Conservation (phyloP, 768 basidiomycete species). For the Hygrophoropsis aurantiaca region DNA sequence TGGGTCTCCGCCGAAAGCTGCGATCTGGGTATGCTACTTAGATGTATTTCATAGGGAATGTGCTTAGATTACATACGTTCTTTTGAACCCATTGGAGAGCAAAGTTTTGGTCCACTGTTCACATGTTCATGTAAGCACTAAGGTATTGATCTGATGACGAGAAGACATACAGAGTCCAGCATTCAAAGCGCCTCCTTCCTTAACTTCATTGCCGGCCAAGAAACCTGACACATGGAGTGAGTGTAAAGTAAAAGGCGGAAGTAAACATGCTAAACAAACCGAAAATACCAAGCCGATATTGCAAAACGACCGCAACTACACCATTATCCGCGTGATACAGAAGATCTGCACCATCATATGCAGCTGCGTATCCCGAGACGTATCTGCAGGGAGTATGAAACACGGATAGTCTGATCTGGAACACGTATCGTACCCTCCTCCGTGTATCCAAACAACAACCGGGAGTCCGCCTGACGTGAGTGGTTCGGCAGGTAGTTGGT, state of each 20-base stretch:
- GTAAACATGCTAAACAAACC: slow-evolving; percentile 13
- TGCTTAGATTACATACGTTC: slow-evolving; percentile 24
- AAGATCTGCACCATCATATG: slow-evolving; percentile 22
- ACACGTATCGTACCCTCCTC: slow-evolving; percentile 27
- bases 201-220: slow-evolving; percentile 27
- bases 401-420: background rate
- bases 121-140: background rate
- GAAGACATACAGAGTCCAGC: slow-evolving; percentile 32
- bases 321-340: slow-evolving; percentile 21
- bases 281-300: slow-evolving; percentile 37
- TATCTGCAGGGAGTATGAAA: slow-evolving; percentile 18
- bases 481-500: background rate
- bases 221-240: slow-evolving; percentile 20
- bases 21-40: slow-evolving; percentile 20
- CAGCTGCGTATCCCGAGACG: slow-evolving; percentile 10
- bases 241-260: background rate
- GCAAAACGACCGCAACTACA: slow-evolving; percentile 27
- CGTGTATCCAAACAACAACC: slow-evolving; percentile 37
- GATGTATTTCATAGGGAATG: background rate
- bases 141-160: background rate
- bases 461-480: slow-evolving; percentile 16
- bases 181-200: slow-evolving; percentile 31
- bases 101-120: slow-evolving; percentile 34
- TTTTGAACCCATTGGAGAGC: slow-evolving; percentile 36
- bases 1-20: slow-evolving; percentile 32